Base-by-base conservation (phyloP, 176 grass and related monocot species). In the Areca catechu region DNA sequence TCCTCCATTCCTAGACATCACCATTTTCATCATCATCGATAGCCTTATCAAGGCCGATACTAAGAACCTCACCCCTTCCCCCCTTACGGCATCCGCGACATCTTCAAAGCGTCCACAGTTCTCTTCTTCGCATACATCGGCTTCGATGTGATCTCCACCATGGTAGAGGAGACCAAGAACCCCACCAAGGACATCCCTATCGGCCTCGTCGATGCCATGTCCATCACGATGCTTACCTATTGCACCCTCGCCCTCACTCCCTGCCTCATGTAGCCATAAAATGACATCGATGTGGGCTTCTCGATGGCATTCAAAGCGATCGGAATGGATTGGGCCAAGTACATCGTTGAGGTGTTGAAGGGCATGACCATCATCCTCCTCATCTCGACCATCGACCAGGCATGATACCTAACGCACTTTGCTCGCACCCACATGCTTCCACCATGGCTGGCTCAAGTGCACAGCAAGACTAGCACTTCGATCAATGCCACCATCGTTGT, bases 161-260 rank as follows among this genome's bases (percentile, higher is more conserved):
- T 89, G 85, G 90, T 85, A 0, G 90, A 95, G 76, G 90, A 95
- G 79, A n/a, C n/a, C n/a, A n/a, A n/a, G n/a, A n/a, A n/a, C n/a
- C n/a, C n/a, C n/a, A n/a, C n/a, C n/a, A n/a, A n/a, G n/a, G n/a
- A n/a, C n/a, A n/a, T n/a, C n/a, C n/a, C n/a, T n/a, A n/a, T n/a
- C n/a, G n/a, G n/a, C n/a, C n/a, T n/a, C n/a, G n/a, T n/a, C n/a
- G n/a, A n/a, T n/a, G n/a, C n/a, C n/a, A n/a, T n/a, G n/a, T n/a
- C n/a, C n/a, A n/a, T n/a, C n/a, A n/a, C n/a, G n/a, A n/a, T n/a
- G n/a, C n/a, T n/a, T n/a, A n/a, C n/a, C n/a, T n/a, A n/a, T n/a
- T n/a, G n/a, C n/a, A n/a, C n/a, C n/a, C n/a, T n/a, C n/a, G n/a
- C n/a, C 3, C n/a, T 86, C 16, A 78, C 77, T 14, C 85, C 89